phyloP scores from a whole-genome alignment of 345 rosid species.

The Gossypium rotundifolium region DNA sequence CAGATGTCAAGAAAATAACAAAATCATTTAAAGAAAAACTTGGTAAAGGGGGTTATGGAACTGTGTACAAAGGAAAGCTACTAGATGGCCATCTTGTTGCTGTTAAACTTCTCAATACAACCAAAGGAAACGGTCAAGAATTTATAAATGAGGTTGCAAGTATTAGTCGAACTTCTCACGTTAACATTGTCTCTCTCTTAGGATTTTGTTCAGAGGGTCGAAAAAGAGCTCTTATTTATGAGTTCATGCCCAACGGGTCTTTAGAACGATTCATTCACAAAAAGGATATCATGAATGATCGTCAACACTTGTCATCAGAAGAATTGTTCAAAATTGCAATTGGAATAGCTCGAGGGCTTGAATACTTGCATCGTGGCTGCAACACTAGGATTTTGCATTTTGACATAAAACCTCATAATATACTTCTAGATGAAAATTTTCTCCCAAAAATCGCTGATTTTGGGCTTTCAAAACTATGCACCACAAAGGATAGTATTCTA shows the following conservation, averaged over 20 bases:
- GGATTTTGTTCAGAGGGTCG: not conserved
- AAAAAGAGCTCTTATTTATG: slow-evolving; percentile 6
- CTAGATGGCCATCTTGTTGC: slow-evolving; percentile 16
- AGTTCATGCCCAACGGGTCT: not conserved
- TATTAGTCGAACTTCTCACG: slow-evolving; percentile 10
- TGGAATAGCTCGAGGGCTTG: slow-evolving; percentile 19
- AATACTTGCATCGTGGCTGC: slow-evolving; percentile 18
- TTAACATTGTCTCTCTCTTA: slow-evolving; percentile 5
- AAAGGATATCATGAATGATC: not conserved
- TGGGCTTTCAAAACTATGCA: slow-evolving; percentile 6
- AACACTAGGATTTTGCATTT: slow-evolving; percentile 16
- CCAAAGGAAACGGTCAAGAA: slow-evolving; percentile 17
- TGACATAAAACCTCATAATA: slow-evolving; percentile 19
- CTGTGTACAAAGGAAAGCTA: slow-evolving; percentile 16
- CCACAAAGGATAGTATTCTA: not conserved
- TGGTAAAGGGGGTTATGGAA: slow-evolving; percentile 24
- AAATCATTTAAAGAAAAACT: slow-evolving; percentile 7
- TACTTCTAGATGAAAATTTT: slow-evolving; percentile 4
- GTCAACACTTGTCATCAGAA: slow-evolving; percentile 2
- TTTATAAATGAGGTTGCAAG: slow-evolving; percentile 25
- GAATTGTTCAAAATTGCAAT: slow-evolving; percentile 15
- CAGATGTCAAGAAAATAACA: not conserved
- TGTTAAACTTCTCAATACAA: slow-evolving; percentile 8
- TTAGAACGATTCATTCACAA: not conserved
- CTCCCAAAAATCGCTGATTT: not conserved